Percentiles rank a stretch among this genome's conserved stretches.
Evolutionary conservation across 2,329 filamentous ascomycete species (phyloP).

Genomic region (Purpureocillium takamizusanense): DNA sequence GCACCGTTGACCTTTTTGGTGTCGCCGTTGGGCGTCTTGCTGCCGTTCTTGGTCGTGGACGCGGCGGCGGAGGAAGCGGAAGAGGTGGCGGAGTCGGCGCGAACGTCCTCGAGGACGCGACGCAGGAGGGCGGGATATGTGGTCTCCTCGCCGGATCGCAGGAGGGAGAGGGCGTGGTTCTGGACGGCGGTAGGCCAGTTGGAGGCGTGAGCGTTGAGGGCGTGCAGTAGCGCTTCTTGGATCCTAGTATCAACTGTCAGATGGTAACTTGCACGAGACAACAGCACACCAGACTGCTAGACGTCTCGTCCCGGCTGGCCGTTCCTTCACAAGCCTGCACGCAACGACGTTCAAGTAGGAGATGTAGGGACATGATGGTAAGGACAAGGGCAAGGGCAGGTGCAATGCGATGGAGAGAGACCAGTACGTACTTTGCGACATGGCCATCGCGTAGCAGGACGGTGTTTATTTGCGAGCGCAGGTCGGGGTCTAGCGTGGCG

Average conservation of each 20-base stretch:
- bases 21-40: slow-evolving; percentile 25
- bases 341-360: no score
- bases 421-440: slow-evolving; percentile 40
- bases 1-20: slow-evolving; percentile 17
- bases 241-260: slow-evolving; percentile 36
- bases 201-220: slow-evolving; percentile 46
- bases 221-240: slow-evolving; percentile 54
- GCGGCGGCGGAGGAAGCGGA: slow-evolving; percentile 14
- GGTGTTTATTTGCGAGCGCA: slow-evolving; percentile 54
- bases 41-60: slow-evolving; percentile 20
- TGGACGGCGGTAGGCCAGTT: slow-evolving; percentile 57
- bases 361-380: no score
- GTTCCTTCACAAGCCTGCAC: no score
- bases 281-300: no score
- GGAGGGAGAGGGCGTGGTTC: slow-evolving; percentile 48
- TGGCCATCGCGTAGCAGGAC: slow-evolving; percentile 50
- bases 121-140: slow-evolving; percentile 53
- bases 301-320: no score
- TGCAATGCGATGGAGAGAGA: no score
- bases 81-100: slow-evolving; percentile 31
- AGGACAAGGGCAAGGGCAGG: neutral
- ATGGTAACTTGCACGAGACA: neutral
- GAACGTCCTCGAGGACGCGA: slow-evolving; percentile 54
- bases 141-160: slow-evolving; percentile 49
- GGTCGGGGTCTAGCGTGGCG: slow-evolving; percentile 51